These are phyloP conservation scores for Salix exigua DNA, from an alignment of 345 rosid genomes.

Conservation along the genomic window DNA sequence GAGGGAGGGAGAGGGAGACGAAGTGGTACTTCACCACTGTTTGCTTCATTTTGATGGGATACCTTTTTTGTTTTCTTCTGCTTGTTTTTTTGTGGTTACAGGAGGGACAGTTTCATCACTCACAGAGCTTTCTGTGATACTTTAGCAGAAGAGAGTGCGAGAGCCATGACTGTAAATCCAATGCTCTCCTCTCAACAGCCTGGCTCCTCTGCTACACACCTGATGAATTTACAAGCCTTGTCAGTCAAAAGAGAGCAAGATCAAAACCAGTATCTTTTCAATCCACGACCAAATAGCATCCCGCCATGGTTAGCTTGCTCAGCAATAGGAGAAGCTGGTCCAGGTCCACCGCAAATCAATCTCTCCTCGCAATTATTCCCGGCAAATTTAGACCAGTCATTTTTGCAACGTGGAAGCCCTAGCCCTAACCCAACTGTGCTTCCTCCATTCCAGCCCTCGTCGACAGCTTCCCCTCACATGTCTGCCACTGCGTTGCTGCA, in stretches of 20 bases:
- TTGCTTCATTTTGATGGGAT: conserved; percentile 18
- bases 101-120: conserved; percentile 69
- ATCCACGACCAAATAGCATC: conserved; percentile 6
- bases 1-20: conserved; percentile 13
- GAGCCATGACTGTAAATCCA: conserved; percentile 27
- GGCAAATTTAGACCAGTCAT: conserved; percentile 15
- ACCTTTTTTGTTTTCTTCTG: conserved; percentile 34
- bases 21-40: conserved; percentile 4
- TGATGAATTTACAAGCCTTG: conserved; percentile 18
- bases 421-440: conserved; percentile 25
- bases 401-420: conserved; percentile 24
- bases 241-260: conserved; percentile 42
- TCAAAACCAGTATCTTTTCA: conserved; percentile 16
- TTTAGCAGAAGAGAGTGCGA: conserved; percentile 45
- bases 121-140: conserved; percentile 68
- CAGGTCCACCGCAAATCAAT: conserved; percentile 2
- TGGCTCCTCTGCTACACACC: conserved; percentile 17
- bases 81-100: conserved; percentile 21
- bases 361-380: conserved; percentile 24
- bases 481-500: conserved; percentile 48
- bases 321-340: background rate
- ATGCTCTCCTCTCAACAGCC: conserved; percentile 21
- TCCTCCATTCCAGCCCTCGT: conserved; percentile 15
- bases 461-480: conserved; percentile 31
- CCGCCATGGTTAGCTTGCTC: conserved; percentile 30